Evolutionary conservation across 129 eudicot species (phyloP).

Genomic region (Lactuca sativa): DNA sequence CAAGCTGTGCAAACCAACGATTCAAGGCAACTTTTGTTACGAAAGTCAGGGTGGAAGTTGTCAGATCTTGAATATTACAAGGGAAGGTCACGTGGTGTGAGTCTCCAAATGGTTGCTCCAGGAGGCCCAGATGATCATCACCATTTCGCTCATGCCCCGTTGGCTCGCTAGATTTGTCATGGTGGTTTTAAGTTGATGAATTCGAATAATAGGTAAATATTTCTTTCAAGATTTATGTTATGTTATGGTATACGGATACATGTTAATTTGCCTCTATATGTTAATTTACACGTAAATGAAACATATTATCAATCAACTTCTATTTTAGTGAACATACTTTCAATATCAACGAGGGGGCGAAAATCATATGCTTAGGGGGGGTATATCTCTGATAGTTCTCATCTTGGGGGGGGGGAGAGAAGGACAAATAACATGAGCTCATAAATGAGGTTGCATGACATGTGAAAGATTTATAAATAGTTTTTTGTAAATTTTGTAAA

Average conservation of each 20-base stretch:
- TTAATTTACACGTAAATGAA: too few species aligned
- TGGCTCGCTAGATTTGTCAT: constrained; percentile 20
- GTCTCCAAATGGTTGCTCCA: constrained; percentile 28
- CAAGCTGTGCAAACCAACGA: constrained; percentile 4
- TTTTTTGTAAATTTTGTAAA: too few species aligned
- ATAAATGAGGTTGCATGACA: too few species aligned
- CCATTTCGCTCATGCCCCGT: constrained; percentile 14
- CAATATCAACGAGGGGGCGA: too few species aligned
- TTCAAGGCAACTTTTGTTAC: constrained; percentile 32
- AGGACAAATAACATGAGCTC: too few species aligned
- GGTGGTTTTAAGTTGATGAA: constrained; percentile 19
- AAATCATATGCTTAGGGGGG: too few species aligned
- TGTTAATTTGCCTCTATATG: constrained; percentile 10
- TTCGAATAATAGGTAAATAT: not conserved
- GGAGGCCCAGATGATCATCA: constrained; percentile 40
- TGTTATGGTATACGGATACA: not conserved
- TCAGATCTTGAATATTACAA: constrained; percentile 38
- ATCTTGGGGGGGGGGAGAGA: too few species aligned
- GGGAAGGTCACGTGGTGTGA: constrained; percentile 32
- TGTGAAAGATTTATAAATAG: too few species aligned
- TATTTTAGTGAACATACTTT: too few species aligned
- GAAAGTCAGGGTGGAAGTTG: constrained; percentile 34
- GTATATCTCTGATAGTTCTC: too few species aligned
- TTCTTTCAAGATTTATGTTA: constrained; percentile 3
- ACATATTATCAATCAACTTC: too few species aligned